phyloP scores from a whole-genome alignment of 140 eudicot genomes.

The Stevia rebaudiana region DNA sequence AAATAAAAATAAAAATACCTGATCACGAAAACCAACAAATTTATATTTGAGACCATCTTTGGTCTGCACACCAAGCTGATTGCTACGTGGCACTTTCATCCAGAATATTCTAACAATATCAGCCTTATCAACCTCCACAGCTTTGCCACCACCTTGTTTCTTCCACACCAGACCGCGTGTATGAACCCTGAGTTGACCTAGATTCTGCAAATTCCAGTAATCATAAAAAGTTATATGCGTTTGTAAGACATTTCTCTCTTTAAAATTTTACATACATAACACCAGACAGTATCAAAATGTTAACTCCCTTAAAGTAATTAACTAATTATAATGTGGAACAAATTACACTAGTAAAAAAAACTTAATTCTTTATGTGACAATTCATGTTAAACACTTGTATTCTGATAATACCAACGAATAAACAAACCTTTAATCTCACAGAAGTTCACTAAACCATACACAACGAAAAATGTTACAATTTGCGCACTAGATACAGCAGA shows the following conservation, averaged over 20 bases:
- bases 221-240: neutral
- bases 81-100: slow-evolving; percentile 94
- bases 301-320: neutral
- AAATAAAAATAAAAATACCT: slow-evolving; percentile 33
- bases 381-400: neutral
- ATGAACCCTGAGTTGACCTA: slow-evolving; percentile 77
- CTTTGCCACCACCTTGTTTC: slow-evolving; percentile 97
- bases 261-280: neutral
- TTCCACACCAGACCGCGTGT: slow-evolving; percentile 81
- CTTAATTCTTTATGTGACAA: neutral
- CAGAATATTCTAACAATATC: slow-evolving; percentile 57
- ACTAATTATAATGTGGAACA: neutral
- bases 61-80: slow-evolving; percentile 73
- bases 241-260: neutral
- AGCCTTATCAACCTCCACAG: slow-evolving; percentile 80
- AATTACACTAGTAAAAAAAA: neutral
- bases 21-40: slow-evolving; percentile 90
- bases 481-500: no score
- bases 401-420: neutral
- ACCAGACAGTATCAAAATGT: neutral
- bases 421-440: neutral
- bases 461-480: no score
- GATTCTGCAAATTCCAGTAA: slow-evolving; percentile 52
- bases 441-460: neutral
- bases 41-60: slow-evolving; percentile 86